A percentile compares a stretch with the other conserved stretches of the same genome.
These are phyloP conservation scores for Russula compacta DNA, from an alignment of 768 basidiomycete species.

Conservation along the genomic window DNA sequence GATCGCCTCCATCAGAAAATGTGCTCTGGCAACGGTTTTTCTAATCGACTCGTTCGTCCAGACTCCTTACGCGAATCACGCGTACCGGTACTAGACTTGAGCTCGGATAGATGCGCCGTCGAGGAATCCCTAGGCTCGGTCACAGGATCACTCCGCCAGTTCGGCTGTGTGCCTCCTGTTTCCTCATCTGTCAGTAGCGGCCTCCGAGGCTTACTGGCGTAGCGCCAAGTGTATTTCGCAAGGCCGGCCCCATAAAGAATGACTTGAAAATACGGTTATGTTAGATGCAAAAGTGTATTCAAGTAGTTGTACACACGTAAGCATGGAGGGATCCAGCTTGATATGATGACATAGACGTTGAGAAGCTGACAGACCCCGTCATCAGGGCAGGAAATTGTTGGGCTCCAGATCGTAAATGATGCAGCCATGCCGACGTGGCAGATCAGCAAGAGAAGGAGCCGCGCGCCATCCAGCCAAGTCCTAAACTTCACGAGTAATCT, in stretches of 20 bases:
- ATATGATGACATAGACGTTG: conserved; percentile 39
- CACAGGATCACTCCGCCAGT: neutral
- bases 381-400: conserved; percentile 36
- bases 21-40: conserved; percentile 22
- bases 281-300: conserved; percentile 1
- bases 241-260: conserved; percentile 37
- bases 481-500: conserved; percentile 43
- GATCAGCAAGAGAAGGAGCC: conserved; percentile 37
- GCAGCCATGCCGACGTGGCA: conserved; percentile 38
- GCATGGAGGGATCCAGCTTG: conserved; percentile 45
- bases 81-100: neutral
- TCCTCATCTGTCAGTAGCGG: neutral
- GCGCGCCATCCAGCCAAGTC: conserved; percentile 45
- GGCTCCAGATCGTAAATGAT: conserved; percentile 35
- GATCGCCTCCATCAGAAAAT: conserved; percentile 8
- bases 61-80: conserved; percentile 1
- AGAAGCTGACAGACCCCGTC: conserved; percentile 40
- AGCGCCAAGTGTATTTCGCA: conserved; percentile 31
- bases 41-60: conserved; percentile 14
- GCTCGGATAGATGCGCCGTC: neutral
- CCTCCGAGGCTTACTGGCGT: conserved; percentile 16
- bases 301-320: conserved; percentile 29
- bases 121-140: neutral
- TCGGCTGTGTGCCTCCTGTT: neutral
- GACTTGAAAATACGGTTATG: conserved; percentile 26